Evolutionary conservation across 148 eudicot genomes (phyloP), one percentile per base, ranked within the genome.

Genomic region (Chenopodium quinoa): DNA sequence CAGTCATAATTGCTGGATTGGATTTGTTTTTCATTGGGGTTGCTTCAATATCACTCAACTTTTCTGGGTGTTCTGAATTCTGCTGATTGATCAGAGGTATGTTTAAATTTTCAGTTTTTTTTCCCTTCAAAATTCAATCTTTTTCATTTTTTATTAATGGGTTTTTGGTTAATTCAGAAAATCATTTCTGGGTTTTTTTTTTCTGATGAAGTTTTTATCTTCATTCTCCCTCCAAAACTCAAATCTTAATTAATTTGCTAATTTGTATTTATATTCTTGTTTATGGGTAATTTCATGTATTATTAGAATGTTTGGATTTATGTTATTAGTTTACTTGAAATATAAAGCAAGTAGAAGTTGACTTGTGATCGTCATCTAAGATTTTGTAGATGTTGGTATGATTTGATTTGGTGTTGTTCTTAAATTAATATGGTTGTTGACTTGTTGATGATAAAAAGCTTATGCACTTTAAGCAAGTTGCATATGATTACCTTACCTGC

Each of bases 401-500:
- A 31, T 71, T 56, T 1, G 67, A 77, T 69, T 75, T 80, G 14
- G 20, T 58, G 27, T 6, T 44, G 52, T 79, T 44, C n/a, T 23
- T 79, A 23, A 78, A 63, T 44, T 63, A 34, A 65, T 58, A 4
- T 70, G 76, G 65, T 77, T 76, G 34, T 58, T 84, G 58, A 60
- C 73, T 77, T 76, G 34, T 58, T 84, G 58, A 60, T 78, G 52
- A 47, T 74, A 32, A 72, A 77, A 84, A 58, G 75, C 63, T 67
- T 9, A 16, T 73, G 40, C 48, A 77, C 54, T 77, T 77, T 54
- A 77, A 16, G 71, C 71, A 77, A 73, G 84, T 73, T 50, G 44
- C 78, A 77, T 78, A 79, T 84, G 75, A 81, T 84, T 80, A 78
- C 22, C 23, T 80, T 29, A 73, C 25, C 50, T 79, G 69, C 67